Conservation (phyloP, 192 early-diverging fungal species). For the Coemansia guatemalensis region DNA sequence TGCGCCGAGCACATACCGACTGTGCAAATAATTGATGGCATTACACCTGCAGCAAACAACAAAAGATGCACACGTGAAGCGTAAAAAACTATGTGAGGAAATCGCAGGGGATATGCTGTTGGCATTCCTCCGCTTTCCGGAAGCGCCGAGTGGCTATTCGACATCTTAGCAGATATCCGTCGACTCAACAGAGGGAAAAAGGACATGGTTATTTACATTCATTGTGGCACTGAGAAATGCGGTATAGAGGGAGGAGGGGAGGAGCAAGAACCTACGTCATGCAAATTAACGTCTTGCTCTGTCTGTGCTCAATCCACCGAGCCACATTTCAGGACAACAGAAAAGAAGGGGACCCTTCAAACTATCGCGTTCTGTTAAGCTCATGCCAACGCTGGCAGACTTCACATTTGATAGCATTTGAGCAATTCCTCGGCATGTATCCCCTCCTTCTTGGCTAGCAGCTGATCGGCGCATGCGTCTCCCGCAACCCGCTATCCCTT, state of each 20-base stretch:
- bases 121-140: neutral
- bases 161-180: neutral
- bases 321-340: neutral
- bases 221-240: neutral
- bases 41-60: constrained; percentile 1
- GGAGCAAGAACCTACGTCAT: neutral
- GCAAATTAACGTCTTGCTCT: neutral
- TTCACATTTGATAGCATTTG: neutral
- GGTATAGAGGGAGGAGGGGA: too few relatives aligned
- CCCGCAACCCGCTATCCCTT: neutral
- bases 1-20: neutral
- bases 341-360: neutral
- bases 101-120: neutral
- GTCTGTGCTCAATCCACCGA: neutral
- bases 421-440: neutral
- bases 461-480: neutral
- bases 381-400: neutral
- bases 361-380: neutral
- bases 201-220: neutral
- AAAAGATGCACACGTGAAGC: constrained; percentile 7
- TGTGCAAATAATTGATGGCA: neutral
- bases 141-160: neutral
- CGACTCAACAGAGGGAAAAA: neutral
- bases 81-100: neutral
- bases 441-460: neutral